These are phyloP conservation scores for Ogataea corticis DNA, from an alignment of 805 yeast species.

Conservation along the genomic window DNA sequence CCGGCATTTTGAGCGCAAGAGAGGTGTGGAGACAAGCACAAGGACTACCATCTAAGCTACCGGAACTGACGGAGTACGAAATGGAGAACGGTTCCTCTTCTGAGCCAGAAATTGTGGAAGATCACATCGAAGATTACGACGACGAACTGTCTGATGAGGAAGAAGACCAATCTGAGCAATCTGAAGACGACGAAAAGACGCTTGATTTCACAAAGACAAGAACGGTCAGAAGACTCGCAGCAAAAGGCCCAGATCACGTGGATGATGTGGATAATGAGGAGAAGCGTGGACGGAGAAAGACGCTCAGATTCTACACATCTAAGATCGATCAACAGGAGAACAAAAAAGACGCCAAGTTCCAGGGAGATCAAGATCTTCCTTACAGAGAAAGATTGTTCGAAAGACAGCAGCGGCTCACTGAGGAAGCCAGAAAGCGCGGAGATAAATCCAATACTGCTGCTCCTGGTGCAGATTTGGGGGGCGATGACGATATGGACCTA, in stretches of 20 bases:
- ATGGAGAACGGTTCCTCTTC: constrained; percentile 18
- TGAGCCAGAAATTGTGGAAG: constrained; percentile 1
- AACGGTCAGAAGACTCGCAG: constrained; percentile 42
- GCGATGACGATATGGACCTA: constrained; percentile 45
- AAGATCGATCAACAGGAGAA: constrained; percentile 84
- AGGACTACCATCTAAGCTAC: constrained; percentile 37
- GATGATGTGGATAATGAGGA: constrained; percentile 88
- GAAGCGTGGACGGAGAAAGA: constrained; percentile 72
- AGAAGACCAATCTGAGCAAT: constrained; percentile 16
- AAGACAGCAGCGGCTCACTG: constrained; percentile 82
- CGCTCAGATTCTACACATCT: constrained; percentile 93
- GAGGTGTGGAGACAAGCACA: constrained; percentile 89
- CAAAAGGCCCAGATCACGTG: constrained; percentile 57
- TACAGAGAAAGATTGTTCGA: constrained; percentile 88
- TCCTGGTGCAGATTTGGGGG: constrained; percentile 54
- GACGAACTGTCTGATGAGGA: constrained; percentile 24
- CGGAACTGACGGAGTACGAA: constrained; percentile 27
- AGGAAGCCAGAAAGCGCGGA: constrained; percentile 89
- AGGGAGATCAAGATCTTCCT: constrained; percentile 90
- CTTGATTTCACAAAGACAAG: constrained; percentile 57
- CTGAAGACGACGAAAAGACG: constrained; percentile 40
- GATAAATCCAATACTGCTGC: constrained; percentile 43
- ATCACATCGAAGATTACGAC: constrained; percentile 19
- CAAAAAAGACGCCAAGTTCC: constrained; percentile 56
- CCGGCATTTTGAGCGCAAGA: constrained; percentile 72